Base-by-base conservation (phyloP, 2,329 filamentous ascomycete genomes). In the Neoscytalidium dimidiatum region DNA sequence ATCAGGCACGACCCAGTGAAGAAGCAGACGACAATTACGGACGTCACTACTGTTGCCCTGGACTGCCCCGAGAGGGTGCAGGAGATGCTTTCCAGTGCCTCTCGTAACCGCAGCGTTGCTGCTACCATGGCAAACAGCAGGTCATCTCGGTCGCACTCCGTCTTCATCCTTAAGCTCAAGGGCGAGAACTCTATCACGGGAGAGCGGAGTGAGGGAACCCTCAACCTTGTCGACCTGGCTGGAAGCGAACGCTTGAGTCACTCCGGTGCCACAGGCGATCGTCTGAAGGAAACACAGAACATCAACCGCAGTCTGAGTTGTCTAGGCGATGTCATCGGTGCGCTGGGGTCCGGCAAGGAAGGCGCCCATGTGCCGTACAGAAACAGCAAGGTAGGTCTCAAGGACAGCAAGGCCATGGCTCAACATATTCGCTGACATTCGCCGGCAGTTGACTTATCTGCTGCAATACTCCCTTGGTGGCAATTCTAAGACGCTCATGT, bases 401-500 rank as follows among this genome's bases (percentile, higher is more conserved):
- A 6, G 7, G 38, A 13, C 11, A 17, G 2, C n/a, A 17, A 11
- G 2, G 7, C 6, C 1, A 13, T 35, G 3, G 5, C n/a, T 17
- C 4, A 11, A 4, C 6, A 4, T 11, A 8, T 14, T 13, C 5
- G 17, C 56, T 60, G 17, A 60, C 28, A 3, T 7, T 85, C 3
- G 1, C 3, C 13, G 8, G 9, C 28, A 60, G 56, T 60, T 99
- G 69, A 99, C 95, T 8, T 96, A 97, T 74, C 85, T 99, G 52
- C 85, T 99, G 41, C 92, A 98, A 86, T 96, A 95, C 74, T 97
- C 92, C 3, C 83, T 99, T 7, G 94, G 95, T 3, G 95, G 95
- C 17, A 97, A 97, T 77, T 95, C 91, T 71, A 96, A 97, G 81
- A 99, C 95, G 0, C 89, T 99, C 72, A 99, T 99, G 95, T 97